Base-by-base conservation (phyloP, 345 rosid genomes). In the thale cress (Arabidopsis thaliana) region DNA sequence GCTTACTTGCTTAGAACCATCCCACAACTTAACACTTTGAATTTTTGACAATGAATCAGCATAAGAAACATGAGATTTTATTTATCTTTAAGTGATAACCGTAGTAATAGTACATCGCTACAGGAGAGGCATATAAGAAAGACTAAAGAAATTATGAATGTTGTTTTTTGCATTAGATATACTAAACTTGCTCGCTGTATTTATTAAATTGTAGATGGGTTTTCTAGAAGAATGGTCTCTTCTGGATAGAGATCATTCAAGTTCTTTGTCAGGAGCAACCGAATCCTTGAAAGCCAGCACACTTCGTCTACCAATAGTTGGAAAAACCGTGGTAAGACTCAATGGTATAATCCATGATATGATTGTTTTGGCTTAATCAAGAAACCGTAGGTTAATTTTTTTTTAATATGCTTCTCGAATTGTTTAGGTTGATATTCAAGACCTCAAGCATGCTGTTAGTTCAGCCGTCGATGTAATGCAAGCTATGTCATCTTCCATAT, bases 381-480 rank as follows among this genome's bases (percentile, higher is more conserved):
- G n/a, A 25, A 33, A 11, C 25, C 5, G 25, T 61, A 5, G 46
- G 33, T 12, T 13, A 45, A 33, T 8, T 0, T 24, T 33, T 8
- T 0, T 24, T 33, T 23, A 55, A 56, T 1, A 9, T 22, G 71
- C 16, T 32, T 63, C 50, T 38, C 12, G 36, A 11, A 58, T 41
- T 65, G 59, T 57, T 65, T 82, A 95, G 99, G 90, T 80, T 57
- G 90, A 95, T 83, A 78, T 85, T 56, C 96, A 88, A 81, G 89
- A 87, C 66, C 88, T 95, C 72, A 95, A 89, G 80, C 91, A 92
- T 83, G 97, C 96, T 68, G 81, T 90, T 60, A 76, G 86, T 68
- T 92, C 97, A 73, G 97, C 97, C 6, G 89, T 86, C 51, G 96
- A 90, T 79, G 88, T 85, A 51, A 90, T 95, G 97, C 97, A 89